Base-by-base conservation (phyloP, 768 basidiomycete species). In the Russula emetica region DNA sequence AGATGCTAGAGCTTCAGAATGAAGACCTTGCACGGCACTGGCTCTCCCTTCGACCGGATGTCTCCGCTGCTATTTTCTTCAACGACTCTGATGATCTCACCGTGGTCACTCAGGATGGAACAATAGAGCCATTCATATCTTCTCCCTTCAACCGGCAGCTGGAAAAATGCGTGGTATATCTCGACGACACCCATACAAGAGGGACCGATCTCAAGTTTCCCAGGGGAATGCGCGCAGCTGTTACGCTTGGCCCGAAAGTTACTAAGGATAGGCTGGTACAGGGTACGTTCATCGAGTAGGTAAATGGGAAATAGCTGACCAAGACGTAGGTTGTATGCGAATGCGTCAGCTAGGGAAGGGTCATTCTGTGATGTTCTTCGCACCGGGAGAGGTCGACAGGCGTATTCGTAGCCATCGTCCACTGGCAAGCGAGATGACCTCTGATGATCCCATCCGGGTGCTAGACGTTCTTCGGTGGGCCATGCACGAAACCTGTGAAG, bases 131-230 rank as follows among this genome's bases (percentile, higher is more conserved):
- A 13, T 68, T 83, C 16, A 55, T 69, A 13, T 73, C 75, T 9
- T 80, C 82, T 2, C 70, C 75, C 13, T 80, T 72, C 68, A 69
- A 64, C 14, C 66, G 74, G 20, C 74, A 74, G 40, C 68, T 79
- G 9, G 68, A 74, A 3, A 70, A 75, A 60, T 81, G 79, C 40
- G 63, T 80, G 6, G 67, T 83, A 4, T 84, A 83, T 65, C 77
- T 84, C 0, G 82, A 84, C 52, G 82, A 84, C 56, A 78, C 80
- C 0, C 82, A 83, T 62, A 79, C 76, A 22, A 61, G 82, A 67
- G 83, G 82, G 9, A 84, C 82, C 0, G 82, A 84, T 61, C 70
- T 84, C 18, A 83, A 78, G 50, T 72, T 84, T 38, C 83, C 83
- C 0, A 59, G 20, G 0, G 62, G 73, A n/a, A 76, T 72, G 38